phyloP scores from a whole-genome alignment of 2,329 filamentous ascomycete genomes.

The Sclerotinia borealis region DNA sequence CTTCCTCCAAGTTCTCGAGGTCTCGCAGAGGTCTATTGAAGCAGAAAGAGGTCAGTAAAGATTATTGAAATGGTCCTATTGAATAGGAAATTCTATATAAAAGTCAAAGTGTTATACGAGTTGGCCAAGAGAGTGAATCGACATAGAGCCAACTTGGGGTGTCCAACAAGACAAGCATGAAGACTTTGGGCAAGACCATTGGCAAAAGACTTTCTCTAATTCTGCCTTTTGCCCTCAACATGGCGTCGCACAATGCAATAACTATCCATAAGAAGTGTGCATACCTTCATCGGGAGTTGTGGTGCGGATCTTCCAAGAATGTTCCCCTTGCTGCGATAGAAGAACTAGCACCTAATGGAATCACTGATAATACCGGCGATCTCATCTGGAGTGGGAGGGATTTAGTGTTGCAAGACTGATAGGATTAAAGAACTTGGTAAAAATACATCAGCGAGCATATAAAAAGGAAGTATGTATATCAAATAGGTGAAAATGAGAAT shows the following conservation, averaged over 20 bases:
- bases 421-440: constrained; percentile 2
- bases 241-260: neutral
- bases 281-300: constrained; percentile 31
- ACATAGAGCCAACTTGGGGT: neutral
- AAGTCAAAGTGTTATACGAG: neutral
- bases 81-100: neutral
- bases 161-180: neutral
- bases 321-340: constrained; percentile 28
- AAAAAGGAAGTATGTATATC: neutral
- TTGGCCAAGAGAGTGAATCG: neutral
- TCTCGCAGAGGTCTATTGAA: constrained; percentile 32
- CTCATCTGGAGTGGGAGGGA: constrained; percentile 28
- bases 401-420: neutral
- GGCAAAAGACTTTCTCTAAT: neutral
- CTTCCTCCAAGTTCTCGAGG: constrained; percentile 33
- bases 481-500: neutral
- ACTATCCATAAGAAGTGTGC: constrained; percentile 14
- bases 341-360: constrained; percentile 28
- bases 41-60: constrained; percentile 22
- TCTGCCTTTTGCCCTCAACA: neutral
- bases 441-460: neutral
- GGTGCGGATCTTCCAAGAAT: constrained; percentile 21
- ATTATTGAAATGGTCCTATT: neutral
- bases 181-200: neutral
- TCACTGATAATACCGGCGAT: constrained; percentile 24